Base-by-base conservation (phyloP, 441 rosid species). In the Eutrema salsugineum region DNA sequence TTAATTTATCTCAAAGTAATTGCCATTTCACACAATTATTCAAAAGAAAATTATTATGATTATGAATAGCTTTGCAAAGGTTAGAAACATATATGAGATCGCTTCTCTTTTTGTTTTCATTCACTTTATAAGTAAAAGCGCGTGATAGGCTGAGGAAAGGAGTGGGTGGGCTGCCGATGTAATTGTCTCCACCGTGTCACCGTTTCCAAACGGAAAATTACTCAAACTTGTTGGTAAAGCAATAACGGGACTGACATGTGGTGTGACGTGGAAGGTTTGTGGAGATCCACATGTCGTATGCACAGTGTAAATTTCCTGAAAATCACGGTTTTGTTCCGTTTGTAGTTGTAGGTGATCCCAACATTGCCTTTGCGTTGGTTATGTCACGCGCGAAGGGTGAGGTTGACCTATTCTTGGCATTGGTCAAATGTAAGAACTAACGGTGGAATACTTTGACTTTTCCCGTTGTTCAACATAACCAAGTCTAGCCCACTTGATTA, bases 81-180 rank as follows among this genome's bases (percentile, higher is more conserved):
- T 50, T 40, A 62, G 36, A 61, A 39, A 46, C 53, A 61, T 11
- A 12, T 28, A 70, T 46, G 66, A 38, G 42, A 47, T 36, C 3
- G 27, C 33, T 35, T 54, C 32, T 40, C 46, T 39, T 68, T 69
- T 69, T 55, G 75, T 63, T 56, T 27, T 63, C 63, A 69, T 36
- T 63, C 60, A 55, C 66, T 69, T 69, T 69, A 46, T 36, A 63
- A 40, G 71, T 47, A 47, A 76, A 76, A 69, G 53, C 79, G 79
- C 75, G 75, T 76, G 46, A 69, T 46, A 8, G 47, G 68, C 2
- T 14, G 8, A 7, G 46, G 47, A 27, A 68, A 60, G 11, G 0
- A 69, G 75, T 56, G 54, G 70, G 58, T 68, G 64, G 66, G 51
- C 78, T 75, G 62, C 69, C 61, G 39, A 54, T 69, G 75, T 36